These are phyloP conservation scores for Aspergillus oerlinghausenensis DNA, from an alignment of 2,329 filamentous ascomycete species.

Conservation along the genomic window DNA sequence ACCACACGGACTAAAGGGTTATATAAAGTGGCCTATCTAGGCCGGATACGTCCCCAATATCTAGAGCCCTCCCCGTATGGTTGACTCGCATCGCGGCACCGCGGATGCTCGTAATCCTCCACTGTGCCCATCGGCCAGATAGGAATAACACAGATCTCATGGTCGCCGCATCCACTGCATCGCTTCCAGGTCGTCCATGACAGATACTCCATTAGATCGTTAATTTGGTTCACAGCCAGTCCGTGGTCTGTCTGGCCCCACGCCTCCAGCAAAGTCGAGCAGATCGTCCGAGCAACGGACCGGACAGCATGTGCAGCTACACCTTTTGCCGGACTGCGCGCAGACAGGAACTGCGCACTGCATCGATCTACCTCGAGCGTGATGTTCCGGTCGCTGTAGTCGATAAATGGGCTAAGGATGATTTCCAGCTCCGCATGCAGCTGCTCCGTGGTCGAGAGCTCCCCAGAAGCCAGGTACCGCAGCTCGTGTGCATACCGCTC, in stretches of 20 bases:
- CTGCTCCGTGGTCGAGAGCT: slow-evolving; percentile 15
- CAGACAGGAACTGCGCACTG: slow-evolving; percentile 31
- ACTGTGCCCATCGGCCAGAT: slow-evolving; percentile 58
- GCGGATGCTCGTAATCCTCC: slow-evolving; percentile 51
- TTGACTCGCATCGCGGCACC: slow-evolving; percentile 34
- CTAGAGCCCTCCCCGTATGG: slow-evolving; percentile 19
- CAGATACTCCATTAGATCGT: slow-evolving; percentile 47
- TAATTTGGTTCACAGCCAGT: slow-evolving; percentile 28
- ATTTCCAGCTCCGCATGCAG: slow-evolving; percentile 27
- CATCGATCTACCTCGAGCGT: slow-evolving; percentile 28
- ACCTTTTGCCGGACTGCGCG: slow-evolving; percentile 3
- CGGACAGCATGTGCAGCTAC: slow-evolving; percentile 27
- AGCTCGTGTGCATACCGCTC: slow-evolving; percentile 58
- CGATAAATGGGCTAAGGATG: slow-evolving; percentile 32
- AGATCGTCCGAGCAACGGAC: slow-evolving; percentile 28
- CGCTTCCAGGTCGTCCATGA: slow-evolving; percentile 59
- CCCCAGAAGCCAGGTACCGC: slow-evolving; percentile 28
- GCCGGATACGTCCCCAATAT: slow-evolving; percentile 23
- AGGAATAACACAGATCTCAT: slow-evolving; percentile 58
- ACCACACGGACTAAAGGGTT: too few relatives aligned
- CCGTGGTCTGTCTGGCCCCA: slow-evolving; percentile 17
- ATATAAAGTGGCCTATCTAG: background rate
- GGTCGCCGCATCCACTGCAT: slow-evolving; percentile 49
- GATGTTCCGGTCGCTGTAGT: slow-evolving; percentile 27
- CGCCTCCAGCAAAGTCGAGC: slow-evolving; percentile 26